Evolutionary conservation across 176 grass and related monocot genomes (phyloP), one percentile per base, ranked within the genome.

Genomic region (Elymus sibiricus): DNA sequence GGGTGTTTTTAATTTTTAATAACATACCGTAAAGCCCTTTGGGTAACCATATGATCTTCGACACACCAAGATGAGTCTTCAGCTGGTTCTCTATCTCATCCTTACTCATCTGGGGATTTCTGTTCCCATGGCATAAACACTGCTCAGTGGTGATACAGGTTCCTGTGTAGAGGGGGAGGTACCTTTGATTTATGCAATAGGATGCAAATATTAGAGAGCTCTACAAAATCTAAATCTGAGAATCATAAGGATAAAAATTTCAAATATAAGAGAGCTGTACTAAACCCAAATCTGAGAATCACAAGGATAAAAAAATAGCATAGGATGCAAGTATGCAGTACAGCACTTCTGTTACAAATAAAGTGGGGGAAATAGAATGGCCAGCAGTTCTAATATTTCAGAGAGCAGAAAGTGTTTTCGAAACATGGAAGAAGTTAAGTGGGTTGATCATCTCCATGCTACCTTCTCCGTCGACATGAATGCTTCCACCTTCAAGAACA

Each of bases 401-500:
- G 46, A 16, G 46, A 49, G 46, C 14, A 49, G 46, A 49, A 16
- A 49, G 46, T 49, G 46, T 49, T 49, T 49, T 6, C 46, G 4
- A 35, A 72, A 38, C 22, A 46, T 13, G 5, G 70, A 26, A 15
- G 25, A 6, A 17, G 11, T 43, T 49, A 49, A 49, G 14, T 49
- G 46, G 46, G 46, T 72, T 26, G 12, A 74, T 74, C n/a, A 46
- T 49, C 46, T 46, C 70, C 43, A 43, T 72, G n/a, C 14, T 46
- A 94, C 92, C 92, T 89, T 91, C 89, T 40, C 89, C 92, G 43
- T 94, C 92, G 13, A 94, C 92, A 89, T 94, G 92, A 61, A 94
- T 94, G 70, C 92, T 91, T 87, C 87, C 92, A 74, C 92, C 92
- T 82, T 91, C 92, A 34, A 94, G 89, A 89, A 94, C 67, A 80